These are phyloP conservation scores for Fragilaria radians DNA, from an alignment of 108 stramenopile genomes.

Conservation along the genomic window DNA sequence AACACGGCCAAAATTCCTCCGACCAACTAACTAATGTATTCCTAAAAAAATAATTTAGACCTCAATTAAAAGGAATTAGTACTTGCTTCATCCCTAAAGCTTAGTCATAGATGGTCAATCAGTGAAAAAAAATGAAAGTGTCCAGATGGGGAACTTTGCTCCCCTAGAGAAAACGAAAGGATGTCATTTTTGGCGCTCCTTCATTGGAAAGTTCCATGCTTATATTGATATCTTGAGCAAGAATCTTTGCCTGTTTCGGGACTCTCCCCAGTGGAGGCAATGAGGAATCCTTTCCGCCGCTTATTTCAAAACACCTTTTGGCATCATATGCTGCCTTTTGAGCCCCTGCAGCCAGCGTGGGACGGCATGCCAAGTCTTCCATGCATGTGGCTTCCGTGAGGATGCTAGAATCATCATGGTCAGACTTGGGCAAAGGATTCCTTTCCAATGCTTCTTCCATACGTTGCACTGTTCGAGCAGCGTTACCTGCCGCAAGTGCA, in stretches of 20 bases:
- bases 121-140: too few species aligned
- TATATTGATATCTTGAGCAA: constrained; percentile 23
- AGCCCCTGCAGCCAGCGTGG: constrained; percentile 46
- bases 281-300: constrained; percentile 55
- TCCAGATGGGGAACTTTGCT: too few species aligned
- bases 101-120: too few species aligned
- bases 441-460: constrained; percentile 81
- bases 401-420: constrained; percentile 31
- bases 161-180: background rate
- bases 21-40: too few species aligned
- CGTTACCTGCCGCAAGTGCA: constrained; percentile 70
- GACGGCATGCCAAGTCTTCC: constrained; percentile 49
- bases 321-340: constrained; percentile 54
- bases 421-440: constrained; percentile 21
- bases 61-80: too few species aligned
- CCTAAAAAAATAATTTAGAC: too few species aligned
- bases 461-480: constrained; percentile 66
- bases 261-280: constrained; percentile 74
- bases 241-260: constrained; percentile 48
- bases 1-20: too few species aligned
- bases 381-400: constrained; percentile 43
- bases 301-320: constrained; percentile 67
- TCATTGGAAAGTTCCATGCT: background rate
- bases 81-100: too few species aligned
- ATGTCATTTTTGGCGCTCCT: background rate